Conservation (phyloP, 441 rosid species). For the Populus hybrid region DNA sequence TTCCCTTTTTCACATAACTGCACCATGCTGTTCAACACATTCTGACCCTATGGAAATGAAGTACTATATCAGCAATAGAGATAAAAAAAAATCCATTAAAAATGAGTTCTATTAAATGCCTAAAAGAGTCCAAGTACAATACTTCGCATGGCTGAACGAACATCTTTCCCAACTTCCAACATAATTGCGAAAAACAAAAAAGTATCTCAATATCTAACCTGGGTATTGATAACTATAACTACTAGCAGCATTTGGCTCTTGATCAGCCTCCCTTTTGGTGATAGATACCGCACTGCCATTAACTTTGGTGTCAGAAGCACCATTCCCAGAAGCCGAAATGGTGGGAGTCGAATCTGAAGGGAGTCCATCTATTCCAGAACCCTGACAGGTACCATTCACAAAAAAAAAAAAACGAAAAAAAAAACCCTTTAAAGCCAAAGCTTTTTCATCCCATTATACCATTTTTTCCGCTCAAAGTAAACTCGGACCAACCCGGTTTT, state of each 20-base stretch:
- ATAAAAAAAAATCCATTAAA: not conserved
- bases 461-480: too few species aligned
- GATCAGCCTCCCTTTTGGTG: slow-evolving; percentile 23
- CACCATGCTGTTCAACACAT: not conserved
- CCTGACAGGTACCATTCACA: slow-evolving; percentile 11
- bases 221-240: slow-evolving; percentile 45
- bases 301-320: slow-evolving; percentile 26
- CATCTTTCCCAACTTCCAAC: too few species aligned
- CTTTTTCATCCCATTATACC: too few species aligned
- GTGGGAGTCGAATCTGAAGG: slow-evolving; percentile 28
- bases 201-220: slow-evolving; percentile 37
- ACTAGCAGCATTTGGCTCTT: slow-evolving; percentile 22
- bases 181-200: not conserved
- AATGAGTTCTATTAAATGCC: not conserved
- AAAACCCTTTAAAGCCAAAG: not conserved
- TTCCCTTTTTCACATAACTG: not conserved
- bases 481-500: not conserved
- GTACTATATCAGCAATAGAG: not conserved
- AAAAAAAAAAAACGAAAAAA: not conserved
- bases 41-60: not conserved
- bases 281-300: slow-evolving; percentile 23
- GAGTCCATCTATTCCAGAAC: slow-evolving; percentile 31
- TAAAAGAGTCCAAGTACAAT: not conserved
- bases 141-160: too few species aligned
- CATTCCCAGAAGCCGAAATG: slow-evolving; percentile 16